A percentile compares a stretch with the other conserved stretches of the same genome.
Evolutionary conservation across 148 eudicot species (phyloP).

Genomic region (Silene conica): DNA sequence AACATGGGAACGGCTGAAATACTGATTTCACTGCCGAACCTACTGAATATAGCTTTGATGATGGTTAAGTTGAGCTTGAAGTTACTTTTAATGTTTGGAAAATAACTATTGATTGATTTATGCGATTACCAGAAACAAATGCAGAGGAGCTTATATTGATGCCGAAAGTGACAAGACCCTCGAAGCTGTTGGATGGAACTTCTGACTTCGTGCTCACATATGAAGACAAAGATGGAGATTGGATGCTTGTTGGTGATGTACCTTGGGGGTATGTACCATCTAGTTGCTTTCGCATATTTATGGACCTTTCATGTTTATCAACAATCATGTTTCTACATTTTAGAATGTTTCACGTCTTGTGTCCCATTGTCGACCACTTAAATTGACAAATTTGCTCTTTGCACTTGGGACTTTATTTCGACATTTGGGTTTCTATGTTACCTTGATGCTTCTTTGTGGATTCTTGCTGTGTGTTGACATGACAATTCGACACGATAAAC

Average conservation of each 20-base stretch:
- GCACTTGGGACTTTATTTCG: too few relatives aligned
- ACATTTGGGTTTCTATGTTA: too few relatives aligned
- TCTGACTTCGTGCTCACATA: slow-evolving; percentile 91
- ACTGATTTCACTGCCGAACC: neutral
- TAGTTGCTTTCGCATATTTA: neutral
- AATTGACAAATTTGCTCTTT: neutral
- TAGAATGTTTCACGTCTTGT: neutral
- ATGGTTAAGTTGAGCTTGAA: neutral
- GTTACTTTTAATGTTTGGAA: neutral
- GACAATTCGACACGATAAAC: too few relatives aligned
- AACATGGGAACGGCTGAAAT: neutral
- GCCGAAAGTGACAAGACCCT: slow-evolving; percentile 40
- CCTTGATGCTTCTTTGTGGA: neutral
- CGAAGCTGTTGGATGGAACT: slow-evolving; percentile 63
- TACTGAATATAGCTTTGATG: neutral
- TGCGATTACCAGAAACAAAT: slow-evolving; percentile 37
- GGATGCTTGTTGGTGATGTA: slow-evolving; percentile 99
- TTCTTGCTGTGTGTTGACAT: too few relatives aligned
- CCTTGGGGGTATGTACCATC: slow-evolving; percentile 71
- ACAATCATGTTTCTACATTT: neutral
- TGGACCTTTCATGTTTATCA: neutral
- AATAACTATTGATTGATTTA: neutral
- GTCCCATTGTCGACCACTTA: neutral
- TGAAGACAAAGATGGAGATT: slow-evolving; percentile 94
- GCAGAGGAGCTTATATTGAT: slow-evolving; percentile 39